Conservation (phyloP, 1,139 yeast genomes). For the Zhuliangozyma blackwelliae region DNA sequence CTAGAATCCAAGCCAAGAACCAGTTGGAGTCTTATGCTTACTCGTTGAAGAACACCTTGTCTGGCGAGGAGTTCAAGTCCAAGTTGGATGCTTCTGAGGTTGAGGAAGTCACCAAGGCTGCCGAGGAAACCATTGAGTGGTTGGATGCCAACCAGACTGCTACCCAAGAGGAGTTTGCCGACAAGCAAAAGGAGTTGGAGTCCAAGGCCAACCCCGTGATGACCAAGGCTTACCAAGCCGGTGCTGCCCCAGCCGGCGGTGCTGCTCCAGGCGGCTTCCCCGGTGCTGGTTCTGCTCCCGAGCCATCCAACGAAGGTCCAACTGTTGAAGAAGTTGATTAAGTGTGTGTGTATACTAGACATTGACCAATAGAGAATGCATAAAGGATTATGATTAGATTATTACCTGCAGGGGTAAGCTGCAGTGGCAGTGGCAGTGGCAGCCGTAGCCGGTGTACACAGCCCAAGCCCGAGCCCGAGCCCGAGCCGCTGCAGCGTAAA, state of each 20-base stretch:
- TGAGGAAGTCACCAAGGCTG: constrained; percentile 74
- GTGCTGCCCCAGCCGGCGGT: constrained; percentile 50
- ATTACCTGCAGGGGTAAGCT: too few relatives aligned
- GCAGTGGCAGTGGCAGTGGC: too few relatives aligned
- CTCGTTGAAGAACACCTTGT: constrained; percentile 79
- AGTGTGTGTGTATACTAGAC: constrained; percentile 12
- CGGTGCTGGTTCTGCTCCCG: constrained; percentile 60
- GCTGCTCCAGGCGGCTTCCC: constrained; percentile 61
- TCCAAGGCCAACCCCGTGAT: constrained; percentile 91
- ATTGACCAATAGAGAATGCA: background rate
- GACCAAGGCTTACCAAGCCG: constrained; percentile 84
- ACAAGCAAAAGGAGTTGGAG: constrained; percentile 92
- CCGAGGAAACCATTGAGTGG: constrained; percentile 84
- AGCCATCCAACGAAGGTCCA: constrained; percentile 77
- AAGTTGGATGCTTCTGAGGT: constrained; percentile 80
- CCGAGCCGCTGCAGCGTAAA: too few relatives aligned
- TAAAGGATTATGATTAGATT: too few relatives aligned
- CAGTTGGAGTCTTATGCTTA: constrained; percentile 89
- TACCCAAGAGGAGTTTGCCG: constrained; percentile 79
- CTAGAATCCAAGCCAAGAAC: constrained; percentile 63
- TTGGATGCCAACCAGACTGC: constrained; percentile 86
- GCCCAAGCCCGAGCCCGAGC: too few relatives aligned
- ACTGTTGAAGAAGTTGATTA: constrained; percentile 94
- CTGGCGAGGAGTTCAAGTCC: constrained; percentile 77
- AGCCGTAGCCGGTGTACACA: too few relatives aligned